phyloP scores from a whole-genome alignment of 495 filamentous ascomycete genomes.

The Stereocaulon alpinum region DNA sequence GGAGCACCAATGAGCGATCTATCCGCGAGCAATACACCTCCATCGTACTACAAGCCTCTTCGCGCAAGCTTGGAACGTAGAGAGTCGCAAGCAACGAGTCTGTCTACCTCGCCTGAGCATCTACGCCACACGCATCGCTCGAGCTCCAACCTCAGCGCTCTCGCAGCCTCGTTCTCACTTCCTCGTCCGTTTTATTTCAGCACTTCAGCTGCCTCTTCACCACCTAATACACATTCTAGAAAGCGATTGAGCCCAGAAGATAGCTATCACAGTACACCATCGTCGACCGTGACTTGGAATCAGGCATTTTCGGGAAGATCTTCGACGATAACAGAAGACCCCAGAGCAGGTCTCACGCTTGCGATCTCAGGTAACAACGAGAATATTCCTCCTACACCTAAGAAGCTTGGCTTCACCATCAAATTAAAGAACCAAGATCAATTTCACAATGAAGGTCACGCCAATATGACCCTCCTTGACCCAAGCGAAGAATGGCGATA shows the following conservation, averaged over 20 bases:
- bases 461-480: conserved; percentile 60
- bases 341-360: conserved; percentile 17
- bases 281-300: conserved; percentile 57
- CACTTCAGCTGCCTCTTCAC: conserved; percentile 57
- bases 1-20: conserved; percentile 27
- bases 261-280: conserved; percentile 49
- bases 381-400: conserved; percentile 25
- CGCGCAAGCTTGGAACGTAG: conserved; percentile 25
- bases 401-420: conserved; percentile 43
- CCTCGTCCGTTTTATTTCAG: conserved; percentile 60
- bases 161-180: conserved; percentile 64
- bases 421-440: conserved; percentile 63
- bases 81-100: conserved; percentile 39
- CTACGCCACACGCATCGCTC: conserved; percentile 33
- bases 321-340: conserved; percentile 27
- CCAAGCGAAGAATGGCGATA: conserved; percentile 49
- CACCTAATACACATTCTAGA: conserved; percentile 39
- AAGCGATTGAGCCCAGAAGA: conserved; percentile 60
- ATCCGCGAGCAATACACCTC: conserved; percentile 59
- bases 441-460: conserved; percentile 69
- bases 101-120: conserved; percentile 65
- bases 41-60: conserved; percentile 24
- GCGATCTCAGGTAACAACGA: conserved; percentile 39
- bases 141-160: conserved; percentile 51
- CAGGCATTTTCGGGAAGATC: conserved; percentile 45